Evolutionary conservation across 1,284 basidiomycete genomes (phyloP).

Genomic region (Boletus smithii): DNA sequence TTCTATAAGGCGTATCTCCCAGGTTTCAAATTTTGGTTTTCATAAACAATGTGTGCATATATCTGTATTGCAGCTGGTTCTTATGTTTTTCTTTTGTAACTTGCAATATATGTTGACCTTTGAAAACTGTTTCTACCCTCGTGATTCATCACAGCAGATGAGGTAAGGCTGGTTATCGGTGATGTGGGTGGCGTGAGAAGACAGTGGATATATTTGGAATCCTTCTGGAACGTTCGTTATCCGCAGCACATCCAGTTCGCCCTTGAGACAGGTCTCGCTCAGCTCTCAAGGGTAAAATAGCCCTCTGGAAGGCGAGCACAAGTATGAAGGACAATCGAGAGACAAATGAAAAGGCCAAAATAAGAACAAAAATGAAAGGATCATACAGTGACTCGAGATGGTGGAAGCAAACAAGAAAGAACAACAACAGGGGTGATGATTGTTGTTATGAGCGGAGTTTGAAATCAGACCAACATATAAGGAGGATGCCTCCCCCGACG

Average conservation of each 20-base stretch:
- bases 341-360: background rate
- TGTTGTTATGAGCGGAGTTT: conserved; percentile 33
- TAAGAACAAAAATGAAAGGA: conserved; percentile 1
- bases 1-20: background rate
- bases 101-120: conserved; percentile 1
- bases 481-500: conserved; percentile 5
- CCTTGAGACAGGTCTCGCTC: background rate
- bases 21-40: background rate
- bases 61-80: conserved; percentile 1
- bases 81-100: conserved; percentile 2
- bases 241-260: conserved; percentile 5
- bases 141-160: background rate
- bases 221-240: conserved; percentile 27
- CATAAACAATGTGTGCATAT: conserved; percentile 8
- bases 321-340: background rate
- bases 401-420: conserved; percentile 28
- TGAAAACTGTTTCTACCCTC: background rate
- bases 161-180: conserved; percentile 8
- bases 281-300: no score
- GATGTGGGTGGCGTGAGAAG: conserved; percentile 11
- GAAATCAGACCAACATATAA: conserved; percentile 32
- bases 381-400: conserved; percentile 14
- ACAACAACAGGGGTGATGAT: conserved; percentile 5
- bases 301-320: background rate
- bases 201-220: conserved; percentile 14